Percentiles rank a stretch among this genome's conserved stretches.
Evolutionary conservation across 768 basidiomycete genomes (phyloP).

Genomic region (Rhizopogon vinicolor): DNA sequence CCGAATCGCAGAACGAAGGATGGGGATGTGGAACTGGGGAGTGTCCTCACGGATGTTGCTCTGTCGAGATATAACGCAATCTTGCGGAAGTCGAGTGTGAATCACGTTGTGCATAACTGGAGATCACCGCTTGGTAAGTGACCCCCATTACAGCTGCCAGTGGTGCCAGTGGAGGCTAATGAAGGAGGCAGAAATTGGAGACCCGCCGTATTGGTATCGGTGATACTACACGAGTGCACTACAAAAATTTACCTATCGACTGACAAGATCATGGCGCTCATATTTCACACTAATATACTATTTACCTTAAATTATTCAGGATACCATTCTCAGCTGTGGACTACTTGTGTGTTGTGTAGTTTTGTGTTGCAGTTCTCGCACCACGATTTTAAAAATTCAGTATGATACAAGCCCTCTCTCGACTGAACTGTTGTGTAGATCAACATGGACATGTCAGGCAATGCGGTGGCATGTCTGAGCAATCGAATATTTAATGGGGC

Average conservation of each 20-base stretch:
- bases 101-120: constrained; percentile 58
- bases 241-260: neutral
- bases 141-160: neutral
- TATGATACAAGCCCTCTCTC: too few relatives aligned
- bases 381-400: too few relatives aligned
- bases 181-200: neutral
- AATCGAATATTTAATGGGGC: too few relatives aligned
- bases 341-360: neutral
- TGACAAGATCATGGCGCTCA: neutral
- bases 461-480: too few relatives aligned
- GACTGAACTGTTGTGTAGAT: too few relatives aligned
- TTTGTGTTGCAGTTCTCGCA: neutral
- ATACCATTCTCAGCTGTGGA: neutral
- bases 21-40: constrained; percentile 19
- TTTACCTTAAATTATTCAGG: neutral
- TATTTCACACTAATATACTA: too few relatives aligned
- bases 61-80: constrained; percentile 37
- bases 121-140: constrained; percentile 65
- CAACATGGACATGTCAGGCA: too few relatives aligned
- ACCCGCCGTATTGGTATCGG: neutral
- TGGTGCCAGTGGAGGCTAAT: neutral
- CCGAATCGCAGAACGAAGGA: constrained; percentile 21
- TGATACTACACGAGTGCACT: neutral
- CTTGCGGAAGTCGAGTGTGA: constrained; percentile 25
- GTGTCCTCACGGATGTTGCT: constrained; percentile 37